phyloP scores from a whole-genome alignment of 768 basidiomycete species.

The Rhizopogon salebrosus region DNA sequence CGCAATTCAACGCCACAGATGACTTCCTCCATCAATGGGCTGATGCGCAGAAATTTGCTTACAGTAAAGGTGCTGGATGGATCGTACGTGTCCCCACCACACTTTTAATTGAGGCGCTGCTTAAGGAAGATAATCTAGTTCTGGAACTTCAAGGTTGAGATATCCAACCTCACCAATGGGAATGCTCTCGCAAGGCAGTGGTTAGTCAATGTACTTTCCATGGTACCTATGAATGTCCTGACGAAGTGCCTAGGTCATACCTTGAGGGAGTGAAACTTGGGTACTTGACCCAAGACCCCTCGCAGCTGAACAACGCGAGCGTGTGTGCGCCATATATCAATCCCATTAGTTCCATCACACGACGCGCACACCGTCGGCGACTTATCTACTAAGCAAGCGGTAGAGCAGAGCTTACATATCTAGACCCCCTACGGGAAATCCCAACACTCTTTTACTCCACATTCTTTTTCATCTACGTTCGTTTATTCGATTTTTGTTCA shows the following conservation, averaged over 20 bases:
- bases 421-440: too few relatives aligned
- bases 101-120: background rate
- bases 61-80: slow-evolving; percentile 60
- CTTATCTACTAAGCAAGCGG: too few relatives aligned
- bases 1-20: slow-evolving; percentile 59
- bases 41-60: slow-evolving; percentile 68
- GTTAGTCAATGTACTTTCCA: slow-evolving; percentile 29
- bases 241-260: slow-evolving; percentile 56
- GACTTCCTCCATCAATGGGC: slow-evolving; percentile 64
- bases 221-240: background rate
- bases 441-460: too few relatives aligned
- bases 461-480: too few relatives aligned
- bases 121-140: slow-evolving; percentile 28
- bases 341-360: too few relatives aligned
- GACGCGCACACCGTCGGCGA: too few relatives aligned
- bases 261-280: slow-evolving; percentile 52
- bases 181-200: slow-evolving; percentile 52
- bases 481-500: too few relatives aligned
- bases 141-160: slow-evolving; percentile 77
- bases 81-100: slow-evolving; percentile 40
- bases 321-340: slow-evolving; percentile 57
- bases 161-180: slow-evolving; percentile 40
- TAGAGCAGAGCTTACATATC: too few relatives aligned
- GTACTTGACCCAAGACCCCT: slow-evolving; percentile 61
- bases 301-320: slow-evolving; percentile 45